Evolutionary conservation across 192 early-diverging fungal genomes (phyloP).

Genomic region (Helicostylum pulchrum): DNA sequence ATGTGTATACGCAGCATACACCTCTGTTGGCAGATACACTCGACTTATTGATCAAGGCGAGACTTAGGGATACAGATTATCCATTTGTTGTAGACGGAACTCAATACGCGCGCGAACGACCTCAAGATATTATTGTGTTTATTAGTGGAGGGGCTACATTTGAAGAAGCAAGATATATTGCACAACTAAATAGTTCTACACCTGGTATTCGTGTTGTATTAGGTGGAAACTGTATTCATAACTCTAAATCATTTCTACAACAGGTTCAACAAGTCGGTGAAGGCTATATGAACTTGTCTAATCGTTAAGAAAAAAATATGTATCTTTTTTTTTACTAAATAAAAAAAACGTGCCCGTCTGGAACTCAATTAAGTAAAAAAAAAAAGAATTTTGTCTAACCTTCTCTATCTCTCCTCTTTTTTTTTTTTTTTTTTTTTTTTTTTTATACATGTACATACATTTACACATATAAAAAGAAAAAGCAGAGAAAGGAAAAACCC

Average conservation of each 20-base stretch:
- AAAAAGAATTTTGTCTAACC: neutral
- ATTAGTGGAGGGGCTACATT: conserved; percentile 94
- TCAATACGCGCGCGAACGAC: conserved; percentile 52
- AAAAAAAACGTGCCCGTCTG: no score
- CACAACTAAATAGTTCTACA: conserved; percentile 75
- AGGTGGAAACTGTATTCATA: conserved; percentile 92
- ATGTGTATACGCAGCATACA: conserved; percentile 96
- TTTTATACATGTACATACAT: neutral
- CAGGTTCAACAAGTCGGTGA: conserved; percentile 1
- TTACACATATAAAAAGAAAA: neutral
- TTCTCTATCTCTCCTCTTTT: neutral
- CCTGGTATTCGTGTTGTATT: conserved; percentile 81
- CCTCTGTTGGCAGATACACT: conserved; percentile 82
- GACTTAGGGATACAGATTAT: conserved; percentile 69
- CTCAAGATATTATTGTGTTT: conserved; percentile 95
- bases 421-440: neutral
- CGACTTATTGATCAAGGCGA: conserved; percentile 76
- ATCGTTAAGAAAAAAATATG: neutral
- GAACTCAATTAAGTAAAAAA: neutral
- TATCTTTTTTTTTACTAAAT: neutral
- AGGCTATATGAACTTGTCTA: conserved; percentile 1
- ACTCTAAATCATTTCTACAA: conserved; percentile 48
- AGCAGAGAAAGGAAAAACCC: neutral
- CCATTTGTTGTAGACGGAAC: conserved; percentile 73
- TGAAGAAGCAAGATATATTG: conserved; percentile 86